phyloP scores from a whole-genome alignment of 306 rosid species.

The Gleditsia sinensis region DNA sequence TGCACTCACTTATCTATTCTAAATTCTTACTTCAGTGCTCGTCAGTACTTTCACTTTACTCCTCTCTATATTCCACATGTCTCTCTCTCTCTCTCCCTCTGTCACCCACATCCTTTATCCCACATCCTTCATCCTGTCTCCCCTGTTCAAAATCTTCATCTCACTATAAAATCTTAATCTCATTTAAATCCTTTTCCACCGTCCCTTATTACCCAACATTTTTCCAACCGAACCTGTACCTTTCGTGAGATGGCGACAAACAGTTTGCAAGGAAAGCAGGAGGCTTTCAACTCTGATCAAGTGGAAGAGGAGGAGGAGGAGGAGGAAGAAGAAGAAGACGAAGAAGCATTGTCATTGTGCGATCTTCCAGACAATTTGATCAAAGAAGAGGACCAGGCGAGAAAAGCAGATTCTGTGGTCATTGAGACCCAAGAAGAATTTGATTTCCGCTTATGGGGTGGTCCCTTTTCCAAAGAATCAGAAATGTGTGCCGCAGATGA shows the following conservation, averaged over 20 bases:
- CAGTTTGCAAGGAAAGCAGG: constrained; percentile 23
- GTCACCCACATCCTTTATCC: constrained; percentile 26
- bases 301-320: background rate
- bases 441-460: constrained; percentile 51
- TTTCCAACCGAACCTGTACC: constrained; percentile 11
- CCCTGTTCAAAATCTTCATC: too few relatives aligned
- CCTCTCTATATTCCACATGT: constrained; percentile 49
- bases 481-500: constrained; percentile 87
- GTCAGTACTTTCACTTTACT: constrained; percentile 29
- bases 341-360: constrained; percentile 68
- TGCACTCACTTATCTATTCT: constrained; percentile 11
- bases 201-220: constrained; percentile 19
- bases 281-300: background rate
- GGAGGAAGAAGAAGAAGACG: constrained; percentile 44
- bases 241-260: constrained; percentile 48
- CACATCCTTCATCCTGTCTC: too few relatives aligned
- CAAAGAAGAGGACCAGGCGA: constrained; percentile 23
- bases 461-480: constrained; percentile 33
- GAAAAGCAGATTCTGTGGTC: constrained; percentile 7
- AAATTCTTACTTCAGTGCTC: constrained; percentile 28
- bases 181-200: constrained; percentile 1
- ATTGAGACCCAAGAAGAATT: constrained; percentile 54
- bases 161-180: too few relatives aligned
- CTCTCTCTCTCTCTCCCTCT: constrained; percentile 31
- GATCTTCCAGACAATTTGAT: constrained; percentile 61